Evolutionary conservation across 2,329 filamentous ascomycete genomes (phyloP).

Genomic region (Aspergillus aculeatus): DNA sequence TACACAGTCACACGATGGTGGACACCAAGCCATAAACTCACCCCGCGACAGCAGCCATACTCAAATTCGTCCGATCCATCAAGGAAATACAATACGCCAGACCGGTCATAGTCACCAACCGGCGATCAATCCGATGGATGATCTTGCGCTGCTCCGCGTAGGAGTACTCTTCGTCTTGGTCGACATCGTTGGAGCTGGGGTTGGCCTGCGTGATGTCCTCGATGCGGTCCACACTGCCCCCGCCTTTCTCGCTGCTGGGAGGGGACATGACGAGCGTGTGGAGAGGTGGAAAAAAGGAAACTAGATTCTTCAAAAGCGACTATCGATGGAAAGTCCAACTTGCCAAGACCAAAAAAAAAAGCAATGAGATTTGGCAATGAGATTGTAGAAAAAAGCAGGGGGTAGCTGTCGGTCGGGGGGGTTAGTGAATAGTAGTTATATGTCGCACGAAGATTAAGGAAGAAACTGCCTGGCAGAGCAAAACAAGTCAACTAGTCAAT

Average conservation of each 20-base stretch:
- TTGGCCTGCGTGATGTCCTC: constrained; percentile 17
- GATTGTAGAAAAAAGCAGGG: not conserved
- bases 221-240: constrained; percentile 13
- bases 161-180: constrained; percentile 47
- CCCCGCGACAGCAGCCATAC: constrained; percentile 68
- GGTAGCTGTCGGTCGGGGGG: not conserved
- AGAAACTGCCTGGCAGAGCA: too few relatives aligned
- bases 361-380: not conserved
- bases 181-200: constrained; percentile 10
- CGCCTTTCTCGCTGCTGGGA: constrained; percentile 8
- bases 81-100: constrained; percentile 71
- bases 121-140: constrained; percentile 66
- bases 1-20: too few relatives aligned
- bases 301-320: too few relatives aligned
- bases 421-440: not conserved
- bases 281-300: too few relatives aligned
- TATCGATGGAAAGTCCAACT: not conserved
- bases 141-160: constrained; percentile 65
- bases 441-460: not conserved
- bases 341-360: not conserved
- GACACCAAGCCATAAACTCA: constrained; percentile 60
- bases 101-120: constrained; percentile 62
- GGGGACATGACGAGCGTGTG: not conserved
- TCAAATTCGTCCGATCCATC: constrained; percentile 77
- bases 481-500: too few relatives aligned